Evolutionary conservation across 441 rosid species (phyloP).

Genomic region (Rhodomyrtus psidioides): DNA sequence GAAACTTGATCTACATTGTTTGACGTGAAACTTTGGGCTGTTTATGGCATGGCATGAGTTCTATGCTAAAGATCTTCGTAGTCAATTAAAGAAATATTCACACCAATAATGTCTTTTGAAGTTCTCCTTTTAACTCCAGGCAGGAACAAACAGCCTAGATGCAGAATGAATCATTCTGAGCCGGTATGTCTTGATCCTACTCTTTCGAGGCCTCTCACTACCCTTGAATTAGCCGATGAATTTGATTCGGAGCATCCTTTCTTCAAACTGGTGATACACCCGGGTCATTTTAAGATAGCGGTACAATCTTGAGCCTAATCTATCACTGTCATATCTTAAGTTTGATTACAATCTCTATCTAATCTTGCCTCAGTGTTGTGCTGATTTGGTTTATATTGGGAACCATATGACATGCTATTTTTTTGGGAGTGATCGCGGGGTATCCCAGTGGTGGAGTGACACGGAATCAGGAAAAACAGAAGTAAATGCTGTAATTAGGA

Average conservation of each 20-base stretch:
- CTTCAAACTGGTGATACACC: not conserved
- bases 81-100: not conserved
- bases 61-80: not conserved
- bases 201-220: not conserved
- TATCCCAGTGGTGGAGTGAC: not conserved
- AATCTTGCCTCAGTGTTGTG: not conserved
- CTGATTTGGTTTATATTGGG: not conserved
- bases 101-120: not conserved
- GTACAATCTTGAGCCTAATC: not conserved
- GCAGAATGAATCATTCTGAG: not conserved
- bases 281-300: not conserved
- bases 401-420: not conserved
- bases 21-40: not conserved
- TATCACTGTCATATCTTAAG: not conserved
- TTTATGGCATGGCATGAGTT: not conserved
- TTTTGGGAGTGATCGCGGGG: not conserved
- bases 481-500: not conserved
- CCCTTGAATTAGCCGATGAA: not conserved
- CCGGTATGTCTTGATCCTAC: not conserved
- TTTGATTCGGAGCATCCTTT: not conserved
- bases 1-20: not conserved
- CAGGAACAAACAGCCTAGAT: not conserved
- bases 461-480: not conserved
- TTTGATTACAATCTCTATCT: not conserved
- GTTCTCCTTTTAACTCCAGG: not conserved